phyloP scores from a whole-genome alignment of 306 rosid species.

The Glycyrrhiza uralensis region DNA sequence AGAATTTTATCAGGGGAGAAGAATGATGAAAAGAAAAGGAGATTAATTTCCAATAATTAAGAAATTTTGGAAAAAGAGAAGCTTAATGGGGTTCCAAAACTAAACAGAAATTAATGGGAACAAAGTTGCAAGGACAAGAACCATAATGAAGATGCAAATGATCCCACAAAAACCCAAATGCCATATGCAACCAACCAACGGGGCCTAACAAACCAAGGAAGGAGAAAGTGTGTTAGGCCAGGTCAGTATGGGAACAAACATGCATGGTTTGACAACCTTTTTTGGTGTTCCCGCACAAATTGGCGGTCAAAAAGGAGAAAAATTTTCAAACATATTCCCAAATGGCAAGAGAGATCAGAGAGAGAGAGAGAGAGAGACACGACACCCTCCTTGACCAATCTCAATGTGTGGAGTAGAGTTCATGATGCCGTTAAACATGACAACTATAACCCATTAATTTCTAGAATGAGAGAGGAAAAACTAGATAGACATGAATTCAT shows the following conservation, averaged over 20 bases:
- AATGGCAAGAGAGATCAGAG: slow-evolving; percentile 4
- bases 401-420: slow-evolving; percentile 26
- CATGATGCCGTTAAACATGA: slow-evolving; percentile 25
- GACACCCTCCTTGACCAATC: slow-evolving; percentile 11
- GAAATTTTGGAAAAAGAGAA: neutral
- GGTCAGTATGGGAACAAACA: slow-evolving; percentile 26
- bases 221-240: slow-evolving; percentile 25
- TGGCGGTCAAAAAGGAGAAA: slow-evolving; percentile 29
- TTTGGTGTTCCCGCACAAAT: slow-evolving; percentile 39
- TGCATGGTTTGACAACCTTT: slow-evolving; percentile 16
- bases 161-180: slow-evolving; percentile 24
- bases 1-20: neutral
- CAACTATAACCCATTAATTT: slow-evolving; percentile 1
- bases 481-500: neutral
- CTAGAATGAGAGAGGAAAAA: neutral
- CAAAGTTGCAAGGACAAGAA: neutral
- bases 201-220: slow-evolving; percentile 17
- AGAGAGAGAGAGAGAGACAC: neutral
- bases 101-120: neutral
- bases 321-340: neutral
- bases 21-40: neutral
- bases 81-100: slow-evolving; percentile 15
- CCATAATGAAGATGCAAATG: neutral
- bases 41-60: neutral
- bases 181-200: neutral